phyloP scores from a whole-genome alignment of 306 rosid genomes.

The Vigna angularis region DNA sequence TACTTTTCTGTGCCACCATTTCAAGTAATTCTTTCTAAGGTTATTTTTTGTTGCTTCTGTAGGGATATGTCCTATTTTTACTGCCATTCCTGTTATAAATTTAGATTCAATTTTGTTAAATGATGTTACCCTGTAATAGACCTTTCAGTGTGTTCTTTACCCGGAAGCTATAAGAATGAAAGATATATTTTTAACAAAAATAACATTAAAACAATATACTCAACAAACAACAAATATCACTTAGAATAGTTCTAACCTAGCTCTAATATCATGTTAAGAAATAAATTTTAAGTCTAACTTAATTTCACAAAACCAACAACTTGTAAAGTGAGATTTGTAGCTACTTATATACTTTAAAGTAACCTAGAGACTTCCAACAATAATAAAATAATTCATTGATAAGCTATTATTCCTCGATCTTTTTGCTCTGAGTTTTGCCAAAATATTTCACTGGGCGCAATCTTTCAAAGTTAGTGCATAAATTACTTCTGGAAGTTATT shows the following conservation, averaged over 20 bases:
- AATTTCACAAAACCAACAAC: too few relatives aligned
- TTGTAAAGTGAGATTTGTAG: too few relatives aligned
- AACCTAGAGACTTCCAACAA: too few relatives aligned
- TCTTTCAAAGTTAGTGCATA: slow-evolving; percentile 21
- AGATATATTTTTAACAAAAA: not conserved
- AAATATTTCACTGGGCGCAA: slow-evolving; percentile 23
- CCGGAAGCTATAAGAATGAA: slow-evolving; percentile 11
- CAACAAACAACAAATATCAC: too few relatives aligned
- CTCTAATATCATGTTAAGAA: too few relatives aligned
- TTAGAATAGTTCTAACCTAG: too few relatives aligned
- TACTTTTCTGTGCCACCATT: slow-evolving; percentile 3
- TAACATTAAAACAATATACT: not conserved
- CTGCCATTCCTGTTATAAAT: not conserved
- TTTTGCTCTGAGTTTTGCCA: slow-evolving; percentile 36
- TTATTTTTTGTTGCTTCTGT: slow-evolving; percentile 10
- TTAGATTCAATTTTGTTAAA: slow-evolving; percentile 22
- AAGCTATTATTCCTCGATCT: slow-evolving; percentile 32
- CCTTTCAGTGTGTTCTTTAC: slow-evolving; percentile 17
- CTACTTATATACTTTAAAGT: too few relatives aligned
- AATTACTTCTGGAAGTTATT: slow-evolving; percentile 28
- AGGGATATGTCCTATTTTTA: slow-evolving; percentile 19
- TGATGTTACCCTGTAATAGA: slow-evolving; percentile 9
- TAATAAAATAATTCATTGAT: not conserved
- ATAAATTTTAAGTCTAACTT: too few relatives aligned
- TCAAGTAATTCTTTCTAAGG: slow-evolving; percentile 6